phyloP scores from a whole-genome alignment of 2,329 filamentous ascomycete genomes.

The Cordyceps farinosa region DNA sequence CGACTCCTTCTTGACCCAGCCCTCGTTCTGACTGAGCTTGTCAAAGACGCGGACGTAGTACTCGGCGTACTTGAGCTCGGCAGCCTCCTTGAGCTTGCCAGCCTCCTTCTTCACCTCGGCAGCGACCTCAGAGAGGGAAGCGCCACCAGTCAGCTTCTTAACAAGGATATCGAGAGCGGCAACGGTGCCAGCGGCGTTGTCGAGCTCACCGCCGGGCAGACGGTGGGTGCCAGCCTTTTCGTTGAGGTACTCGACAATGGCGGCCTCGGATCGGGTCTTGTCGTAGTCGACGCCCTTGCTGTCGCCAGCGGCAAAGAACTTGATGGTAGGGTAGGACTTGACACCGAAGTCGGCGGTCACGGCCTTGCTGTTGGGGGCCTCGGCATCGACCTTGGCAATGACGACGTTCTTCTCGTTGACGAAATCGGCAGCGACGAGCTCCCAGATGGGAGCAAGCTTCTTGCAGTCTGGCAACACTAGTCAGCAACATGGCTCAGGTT shows the following conservation, averaged over 20 bases:
- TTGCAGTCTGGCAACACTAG: slow-evolving; percentile 75
- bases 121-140: slow-evolving; percentile 59
- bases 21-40: slow-evolving; percentile 75
- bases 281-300: slow-evolving; percentile 68
- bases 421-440: slow-evolving; percentile 80
- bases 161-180: slow-evolving; percentile 73
- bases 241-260: slow-evolving; percentile 80
- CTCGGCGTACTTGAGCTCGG: slow-evolving; percentile 73
- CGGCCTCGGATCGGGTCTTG: slow-evolving; percentile 71
- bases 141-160: slow-evolving; percentile 64
- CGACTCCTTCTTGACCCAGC: slow-evolving; percentile 82
- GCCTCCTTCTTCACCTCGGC: slow-evolving; percentile 71
- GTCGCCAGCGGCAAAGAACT: slow-evolving; percentile 89
- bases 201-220: slow-evolving; percentile 72
- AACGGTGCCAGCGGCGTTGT: slow-evolving; percentile 77
- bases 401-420: slow-evolving; percentile 72
- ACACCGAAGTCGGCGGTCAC: slow-evolving; percentile 74
- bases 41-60: slow-evolving; percentile 92
- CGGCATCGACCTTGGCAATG: slow-evolving; percentile 93
- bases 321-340: slow-evolving; percentile 90
- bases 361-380: slow-evolving; percentile 79
- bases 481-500: not conserved
- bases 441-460: slow-evolving; percentile 84
- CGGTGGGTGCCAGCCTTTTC: slow-evolving; percentile 85
- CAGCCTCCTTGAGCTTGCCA: slow-evolving; percentile 58